phyloP scores from a whole-genome alignment of 176 grass and related monocot species.

The Avena eriantha region DNA sequence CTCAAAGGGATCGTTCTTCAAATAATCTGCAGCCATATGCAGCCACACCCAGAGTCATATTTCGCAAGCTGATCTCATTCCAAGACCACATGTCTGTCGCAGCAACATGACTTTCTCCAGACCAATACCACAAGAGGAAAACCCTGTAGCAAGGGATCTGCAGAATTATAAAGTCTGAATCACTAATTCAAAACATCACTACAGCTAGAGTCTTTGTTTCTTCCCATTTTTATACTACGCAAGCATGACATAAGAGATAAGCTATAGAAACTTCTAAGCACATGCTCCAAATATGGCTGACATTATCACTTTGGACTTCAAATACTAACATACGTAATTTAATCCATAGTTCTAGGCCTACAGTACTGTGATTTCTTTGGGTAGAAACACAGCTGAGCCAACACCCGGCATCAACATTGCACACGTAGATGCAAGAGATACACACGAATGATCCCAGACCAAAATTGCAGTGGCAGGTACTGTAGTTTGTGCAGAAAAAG shows the following conservation, averaged over 20 bases:
- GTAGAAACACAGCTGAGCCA: background rate
- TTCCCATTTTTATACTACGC: background rate
- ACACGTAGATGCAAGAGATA: background rate
- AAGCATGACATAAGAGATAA: background rate
- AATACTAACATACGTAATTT: background rate
- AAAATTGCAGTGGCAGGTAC: background rate
- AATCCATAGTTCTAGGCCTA: background rate
- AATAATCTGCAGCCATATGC: constrained; percentile 75
- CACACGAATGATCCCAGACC: background rate
- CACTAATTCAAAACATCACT: background rate
- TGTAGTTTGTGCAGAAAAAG: background rate
- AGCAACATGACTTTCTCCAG: background rate
- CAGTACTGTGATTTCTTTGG: background rate
- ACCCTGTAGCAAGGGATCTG: constrained; percentile 19
- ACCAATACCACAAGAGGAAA: constrained; percentile 1
- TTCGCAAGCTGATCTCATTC: constrained; percentile 39
- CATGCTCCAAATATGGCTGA: background rate
- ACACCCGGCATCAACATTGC: background rate
- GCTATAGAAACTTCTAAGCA: too few relatives aligned
- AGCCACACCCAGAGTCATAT: constrained; percentile 33
- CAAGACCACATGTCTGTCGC: constrained; percentile 23
- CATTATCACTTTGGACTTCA: background rate
- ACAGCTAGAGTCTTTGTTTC: constrained; percentile 5
- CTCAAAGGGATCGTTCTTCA: constrained; percentile 66
- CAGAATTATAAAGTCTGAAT: constrained; percentile 27